phyloP scores from a whole-genome alignment of 768 basidiomycete genomes.

The Tulasnella sp. region DNA sequence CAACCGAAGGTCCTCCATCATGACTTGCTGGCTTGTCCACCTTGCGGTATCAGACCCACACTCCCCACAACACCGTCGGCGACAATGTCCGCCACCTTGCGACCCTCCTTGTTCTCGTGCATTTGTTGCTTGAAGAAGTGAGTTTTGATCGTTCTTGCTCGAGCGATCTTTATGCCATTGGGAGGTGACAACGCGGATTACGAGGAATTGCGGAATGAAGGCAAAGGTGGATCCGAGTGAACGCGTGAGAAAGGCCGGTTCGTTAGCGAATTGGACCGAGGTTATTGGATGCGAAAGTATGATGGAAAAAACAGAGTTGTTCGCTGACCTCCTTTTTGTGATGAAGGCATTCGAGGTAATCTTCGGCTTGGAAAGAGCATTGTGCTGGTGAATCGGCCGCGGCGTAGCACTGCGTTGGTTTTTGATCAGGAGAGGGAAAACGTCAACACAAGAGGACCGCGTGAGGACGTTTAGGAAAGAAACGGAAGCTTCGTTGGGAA shows the following conservation, averaged over 20 bases:
- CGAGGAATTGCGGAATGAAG: not conserved
- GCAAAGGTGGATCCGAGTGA: not conserved
- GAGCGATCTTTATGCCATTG: conserved; percentile 41
- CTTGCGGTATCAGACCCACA: conserved; percentile 64
- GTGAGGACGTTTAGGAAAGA: not conserved
- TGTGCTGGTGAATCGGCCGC: conserved; percentile 63
- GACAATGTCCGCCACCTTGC: conserved; percentile 61
- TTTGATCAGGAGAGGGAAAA: not conserved
- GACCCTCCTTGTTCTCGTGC: conserved; percentile 57
- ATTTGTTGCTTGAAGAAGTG: conserved; percentile 63
- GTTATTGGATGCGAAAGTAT: not conserved
- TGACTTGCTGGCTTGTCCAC: conserved; percentile 27
- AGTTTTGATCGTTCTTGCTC: conserved; percentile 61
- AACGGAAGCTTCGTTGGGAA: not conserved
- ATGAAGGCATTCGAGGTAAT: conserved; percentile 90
- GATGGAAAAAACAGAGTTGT: not conserved
- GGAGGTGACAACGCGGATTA: not conserved
- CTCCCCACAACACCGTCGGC: conserved; percentile 68
- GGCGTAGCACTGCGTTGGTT: conserved; percentile 64
- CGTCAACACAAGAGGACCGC: not conserved
- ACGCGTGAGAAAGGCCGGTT: not conserved
- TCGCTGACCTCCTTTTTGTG: conserved; percentile 68
- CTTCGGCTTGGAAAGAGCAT: conserved; percentile 65
- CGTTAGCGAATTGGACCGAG: not conserved
- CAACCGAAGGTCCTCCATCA: not conserved